Evolutionary conservation across 805 yeast genomes (phyloP).

Genomic region (Saccharomycopsis selenospora): DNA sequence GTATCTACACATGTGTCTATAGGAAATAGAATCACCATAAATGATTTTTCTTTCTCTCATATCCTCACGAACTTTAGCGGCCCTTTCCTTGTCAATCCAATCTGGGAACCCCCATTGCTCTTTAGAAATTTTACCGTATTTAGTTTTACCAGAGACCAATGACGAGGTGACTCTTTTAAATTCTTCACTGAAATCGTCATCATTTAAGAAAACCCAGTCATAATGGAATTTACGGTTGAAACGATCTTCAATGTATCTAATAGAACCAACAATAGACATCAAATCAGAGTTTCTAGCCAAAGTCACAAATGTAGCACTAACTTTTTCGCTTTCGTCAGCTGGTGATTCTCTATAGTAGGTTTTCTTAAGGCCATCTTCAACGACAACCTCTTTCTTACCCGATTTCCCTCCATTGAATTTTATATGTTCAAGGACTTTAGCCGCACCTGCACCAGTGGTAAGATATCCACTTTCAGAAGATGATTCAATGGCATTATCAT

Average conservation of each 20-base stretch:
- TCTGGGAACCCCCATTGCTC: constrained; percentile 87
- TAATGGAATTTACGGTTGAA: constrained; percentile 73
- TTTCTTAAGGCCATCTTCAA: background rate
- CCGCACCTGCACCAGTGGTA: background rate
- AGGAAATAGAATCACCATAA: constrained; percentile 57
- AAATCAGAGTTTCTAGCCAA: constrained; percentile 71
- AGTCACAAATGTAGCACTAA: constrained; percentile 69
- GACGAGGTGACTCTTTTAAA: constrained; percentile 61
- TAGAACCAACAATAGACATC: constrained; percentile 51
- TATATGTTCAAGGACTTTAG: background rate
- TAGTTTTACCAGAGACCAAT: constrained; percentile 67
- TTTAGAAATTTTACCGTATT: constrained; percentile 68
- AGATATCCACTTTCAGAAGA: background rate
- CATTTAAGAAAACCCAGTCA: constrained; percentile 93
- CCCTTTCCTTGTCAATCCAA: constrained; percentile 65
- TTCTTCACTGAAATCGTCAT: constrained; percentile 72
- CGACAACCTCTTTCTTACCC: background rate
- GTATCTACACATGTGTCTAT: constrained; percentile 86
- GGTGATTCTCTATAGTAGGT: background rate
- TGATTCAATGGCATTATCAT: background rate
- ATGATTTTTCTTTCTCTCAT: constrained; percentile 46
- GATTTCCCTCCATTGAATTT: no score
- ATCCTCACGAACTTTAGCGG: constrained; percentile 45
- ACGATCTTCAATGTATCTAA: constrained; percentile 76
- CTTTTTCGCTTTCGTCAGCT: constrained; percentile 33